These are phyloP conservation scores for Daldinia eschscholtzii DNA, from an alignment of 2,329 filamentous ascomycete species.

Conservation along the genomic window DNA sequence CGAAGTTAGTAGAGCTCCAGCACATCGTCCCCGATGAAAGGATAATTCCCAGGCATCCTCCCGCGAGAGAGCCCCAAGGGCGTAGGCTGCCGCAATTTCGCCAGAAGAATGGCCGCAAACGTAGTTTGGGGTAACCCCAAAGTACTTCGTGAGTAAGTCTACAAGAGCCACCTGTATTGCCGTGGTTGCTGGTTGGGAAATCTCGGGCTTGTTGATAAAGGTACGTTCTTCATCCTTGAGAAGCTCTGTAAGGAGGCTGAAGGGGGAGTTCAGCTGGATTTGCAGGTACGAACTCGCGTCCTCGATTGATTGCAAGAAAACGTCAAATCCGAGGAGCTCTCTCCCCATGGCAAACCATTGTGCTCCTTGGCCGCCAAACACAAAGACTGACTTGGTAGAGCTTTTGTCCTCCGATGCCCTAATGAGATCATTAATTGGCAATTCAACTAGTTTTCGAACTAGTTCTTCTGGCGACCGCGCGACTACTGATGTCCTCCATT, in stretches of 20 bases:
- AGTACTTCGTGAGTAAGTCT: constrained; percentile 46
- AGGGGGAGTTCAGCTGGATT: constrained; percentile 38
- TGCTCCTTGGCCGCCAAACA: constrained; percentile 56
- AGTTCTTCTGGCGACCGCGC: constrained; percentile 55
- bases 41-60: constrained; percentile 45
- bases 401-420: constrained; percentile 33
- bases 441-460: constrained; percentile 31
- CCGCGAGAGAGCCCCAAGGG: constrained; percentile 40
- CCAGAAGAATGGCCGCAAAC: constrained; percentile 55
- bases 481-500: constrained; percentile 58
- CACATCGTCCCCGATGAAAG: constrained; percentile 44
- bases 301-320: constrained; percentile 49
- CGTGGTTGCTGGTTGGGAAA: constrained; percentile 40
- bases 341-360: constrained; percentile 57
- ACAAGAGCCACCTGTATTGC: constrained; percentile 47
- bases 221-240: constrained; percentile 28
- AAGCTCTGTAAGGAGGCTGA: constrained; percentile 45
- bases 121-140: constrained; percentile 44
- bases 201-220: constrained; percentile 32
- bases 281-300: constrained; percentile 50
- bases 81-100: constrained; percentile 51
- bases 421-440: constrained; percentile 23
- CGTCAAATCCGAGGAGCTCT: constrained; percentile 51
- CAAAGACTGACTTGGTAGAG: constrained; percentile 43
- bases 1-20: constrained; percentile 17